Base-by-base conservation (phyloP, 2,329 filamentous ascomycete genomes). In the Chrysosporium keratinophilum region DNA sequence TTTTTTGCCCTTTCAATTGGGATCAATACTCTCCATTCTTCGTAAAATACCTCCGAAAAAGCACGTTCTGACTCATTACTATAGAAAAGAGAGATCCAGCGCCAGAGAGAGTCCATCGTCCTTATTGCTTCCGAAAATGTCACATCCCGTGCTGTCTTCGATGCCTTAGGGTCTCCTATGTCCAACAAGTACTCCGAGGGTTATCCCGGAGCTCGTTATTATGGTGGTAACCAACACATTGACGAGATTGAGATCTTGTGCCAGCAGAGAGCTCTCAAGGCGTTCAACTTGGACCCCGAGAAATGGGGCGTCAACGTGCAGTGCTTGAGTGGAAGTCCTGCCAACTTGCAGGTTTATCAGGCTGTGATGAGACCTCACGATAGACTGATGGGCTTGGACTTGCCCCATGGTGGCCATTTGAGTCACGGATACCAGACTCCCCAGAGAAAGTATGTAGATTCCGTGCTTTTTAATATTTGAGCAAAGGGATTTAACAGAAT, bases 131-230 rank as follows among this genome's bases (percentile, higher is more conserved):
- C 93, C 54, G 93, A 98, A 79, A 98, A 98, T 79, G 90, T 98
- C 75, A 98, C 93, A 56, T 98, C 93, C 59, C 89, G 90, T 65
- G 90, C 93, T 66, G 93, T 98, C 67, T 95, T 95, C 77, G 90
- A 98, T 76, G 93, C 93, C 57, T 83, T 98, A 61, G 93, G 93
- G 67, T 90, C 84, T 56, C 85, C 87, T 71, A 94, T 93, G 87
- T 88, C 87, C 74, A 95, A 98, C 82, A 98, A 98, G 79, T 98
- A 98, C 82, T 96, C 89, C 15, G 93, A 98, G 79, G 93, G 93
- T 61, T 95, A 95, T 74, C 93, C 93, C 62, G 93, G 93, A 70
- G 93, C 93, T 65, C 85, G 93, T 74, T 98, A 98, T 82, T 98
- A 98, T 69, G 93, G 93, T 69, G 93, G 93, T 69, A 98, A 98